Conservation (phyloP, 202 grass and related monocot genomes). For the Setaria viridis region DNA sequence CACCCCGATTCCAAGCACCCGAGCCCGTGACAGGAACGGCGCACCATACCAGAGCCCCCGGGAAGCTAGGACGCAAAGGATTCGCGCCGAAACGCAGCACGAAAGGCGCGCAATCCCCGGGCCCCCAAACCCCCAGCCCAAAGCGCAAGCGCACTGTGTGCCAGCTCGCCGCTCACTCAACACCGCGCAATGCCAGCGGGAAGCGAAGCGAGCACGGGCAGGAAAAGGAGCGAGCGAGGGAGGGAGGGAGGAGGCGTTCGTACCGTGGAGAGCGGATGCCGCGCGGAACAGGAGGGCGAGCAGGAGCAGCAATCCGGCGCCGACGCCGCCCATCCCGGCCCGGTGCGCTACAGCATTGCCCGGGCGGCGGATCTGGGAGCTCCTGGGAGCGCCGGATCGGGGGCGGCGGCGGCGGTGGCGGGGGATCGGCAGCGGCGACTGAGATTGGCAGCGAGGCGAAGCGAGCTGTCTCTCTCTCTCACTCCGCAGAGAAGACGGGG, state of each 20-base stretch:
- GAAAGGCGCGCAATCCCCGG: neutral
- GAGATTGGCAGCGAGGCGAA: conserved; percentile 18
- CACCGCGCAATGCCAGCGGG: neutral
- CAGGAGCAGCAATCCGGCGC: neutral
- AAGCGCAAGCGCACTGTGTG: neutral
- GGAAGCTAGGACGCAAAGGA: neutral
- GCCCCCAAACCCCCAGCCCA: neutral
- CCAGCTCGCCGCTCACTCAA: neutral
- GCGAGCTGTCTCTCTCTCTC: neutral
- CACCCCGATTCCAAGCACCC: conserved; percentile 13
- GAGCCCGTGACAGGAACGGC: conserved; percentile 21
- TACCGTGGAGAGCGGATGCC: conserved; percentile 40
- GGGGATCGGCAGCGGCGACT: neutral
- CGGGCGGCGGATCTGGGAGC: conserved; percentile 53
- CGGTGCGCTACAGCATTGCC: conserved; percentile 41
- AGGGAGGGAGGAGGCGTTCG: neutral
- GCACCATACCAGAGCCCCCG: neutral
- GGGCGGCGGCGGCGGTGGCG: neutral
- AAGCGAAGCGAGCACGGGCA: neutral
- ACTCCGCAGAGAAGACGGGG: neutral
- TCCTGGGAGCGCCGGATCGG: conserved; percentile 25
- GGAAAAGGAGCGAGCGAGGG: neutral
- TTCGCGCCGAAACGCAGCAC: neutral
- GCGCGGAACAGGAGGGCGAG: conserved; percentile 13
- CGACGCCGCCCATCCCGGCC: conserved; percentile 34